Evolutionary conservation across 441 rosid genomes (phyloP).

Genomic region (Corymbia calophylla): DNA sequence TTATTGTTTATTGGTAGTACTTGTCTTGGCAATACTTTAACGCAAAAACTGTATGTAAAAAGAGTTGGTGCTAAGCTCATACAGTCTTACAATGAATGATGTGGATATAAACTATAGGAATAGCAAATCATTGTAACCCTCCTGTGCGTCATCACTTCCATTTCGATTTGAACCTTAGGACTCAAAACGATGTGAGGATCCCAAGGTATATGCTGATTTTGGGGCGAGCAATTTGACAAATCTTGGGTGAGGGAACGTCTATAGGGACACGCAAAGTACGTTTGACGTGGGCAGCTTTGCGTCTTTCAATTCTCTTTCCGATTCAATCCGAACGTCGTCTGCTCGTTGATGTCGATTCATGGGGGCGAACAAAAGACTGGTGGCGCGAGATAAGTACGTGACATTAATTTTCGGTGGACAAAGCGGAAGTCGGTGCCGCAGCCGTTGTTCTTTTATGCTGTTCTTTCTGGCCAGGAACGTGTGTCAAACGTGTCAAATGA

Average conservation of each 20-base stretch:
- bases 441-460: not conserved
- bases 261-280: not conserved
- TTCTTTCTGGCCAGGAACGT: not conserved
- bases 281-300: not conserved
- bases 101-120: not conserved
- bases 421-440: slow-evolving; percentile 31
- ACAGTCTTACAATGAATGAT: not conserved
- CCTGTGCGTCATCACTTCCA: too few relatives aligned
- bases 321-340: not conserved
- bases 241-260: not conserved
- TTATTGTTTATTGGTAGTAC: not conserved
- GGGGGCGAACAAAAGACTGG: not conserved
- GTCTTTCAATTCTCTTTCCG: not conserved
- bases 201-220: not conserved
- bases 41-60: not conserved
- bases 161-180: not conserved
- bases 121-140: not conserved
- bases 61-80: not conserved
- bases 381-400: not conserved
- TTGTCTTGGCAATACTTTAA: not conserved
- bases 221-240: not conserved
- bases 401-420: slow-evolving; percentile 6
- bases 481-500: not conserved
- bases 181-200: not conserved
- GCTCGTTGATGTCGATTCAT: not conserved